Base-by-base conservation (phyloP, 2,329 filamentous ascomycete genomes). In the Tolypocladium sp. region DNA sequence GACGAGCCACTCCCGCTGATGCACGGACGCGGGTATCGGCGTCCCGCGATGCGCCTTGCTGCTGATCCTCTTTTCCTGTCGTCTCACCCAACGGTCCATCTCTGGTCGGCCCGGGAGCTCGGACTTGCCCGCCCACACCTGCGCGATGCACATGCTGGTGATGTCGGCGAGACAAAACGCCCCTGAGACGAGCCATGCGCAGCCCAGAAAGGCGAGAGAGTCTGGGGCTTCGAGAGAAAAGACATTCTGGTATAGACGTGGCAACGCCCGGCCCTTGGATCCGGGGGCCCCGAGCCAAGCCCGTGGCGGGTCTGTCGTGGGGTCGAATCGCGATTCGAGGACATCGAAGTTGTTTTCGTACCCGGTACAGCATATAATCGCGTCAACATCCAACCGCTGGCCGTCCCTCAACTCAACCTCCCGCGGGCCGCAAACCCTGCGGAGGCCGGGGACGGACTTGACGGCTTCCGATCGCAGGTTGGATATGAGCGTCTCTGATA, bases 151-250 rank as follows among this genome's bases (percentile, higher is more conserved):
- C 75, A 76, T 77, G 46, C 66, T 68, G 2, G 65, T 58, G 13
- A 68, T 44, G 52, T 68, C 66, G 33, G 65, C 64, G 6, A 68
- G 63, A 3, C 61, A 66, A 44, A 66, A 65, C 20, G 66, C 66
- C 17, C 66, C 63, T 17, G 63, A 65, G 35, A 65, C 58, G 55
- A 68, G 64, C 65, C 63, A 65, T 12, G 60, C 64, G 33, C 63
- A 66, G 8, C 66, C 65, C 42, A 68, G 55, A 57, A 78, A 72
- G 0, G 74, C 78, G 22, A 79, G 67, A 20, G 74, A 77, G 38
- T 76, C 68, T 4, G 76, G 73, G 17, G 49, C 30, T 3, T 52
- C 49, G 30, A 52, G 17, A 33, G 49, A 52, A 17, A 35, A 52
- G 30, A 52, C 30, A 3, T 52, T 52, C 20, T 35, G 49, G 49